Percentiles rank a stretch among this genome's conserved stretches.
These are phyloP conservation scores for Sarocladium kiliense DNA, from an alignment of 2,329 filamentous ascomycete species.

Conservation along the genomic window DNA sequence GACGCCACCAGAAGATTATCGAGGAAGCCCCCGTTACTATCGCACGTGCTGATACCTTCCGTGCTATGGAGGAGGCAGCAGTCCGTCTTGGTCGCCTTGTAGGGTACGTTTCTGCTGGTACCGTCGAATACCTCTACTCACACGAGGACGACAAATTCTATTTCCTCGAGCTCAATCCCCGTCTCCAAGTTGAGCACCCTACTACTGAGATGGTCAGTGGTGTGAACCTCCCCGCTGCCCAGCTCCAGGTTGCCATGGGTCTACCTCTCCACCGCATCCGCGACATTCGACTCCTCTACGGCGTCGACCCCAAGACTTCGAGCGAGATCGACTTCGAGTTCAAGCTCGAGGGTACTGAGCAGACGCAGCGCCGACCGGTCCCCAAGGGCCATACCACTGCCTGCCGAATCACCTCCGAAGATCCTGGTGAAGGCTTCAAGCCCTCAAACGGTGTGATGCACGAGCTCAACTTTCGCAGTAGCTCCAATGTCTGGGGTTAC, in stretches of 20 bases:
- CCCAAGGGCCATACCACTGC: conserved; percentile 97
- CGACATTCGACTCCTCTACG: conserved; percentile 94
- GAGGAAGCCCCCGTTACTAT: conserved; percentile 98
- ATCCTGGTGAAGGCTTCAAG: conserved; percentile 99
- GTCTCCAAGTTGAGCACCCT: conserved; percentile 98
- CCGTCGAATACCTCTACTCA: conserved; percentile 98
- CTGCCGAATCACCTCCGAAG: conserved; percentile 98
- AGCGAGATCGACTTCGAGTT: conserved; percentile 97
- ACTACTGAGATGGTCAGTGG: conserved; percentile 99
- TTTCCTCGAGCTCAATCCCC: conserved; percentile 96
- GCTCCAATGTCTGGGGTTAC: conserved; percentile 99
- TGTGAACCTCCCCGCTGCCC: conserved; percentile 92
- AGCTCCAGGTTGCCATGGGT: conserved; percentile 99
- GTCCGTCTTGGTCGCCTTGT: conserved; percentile 91
- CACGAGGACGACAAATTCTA: conserved; percentile 98
- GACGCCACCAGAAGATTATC: conserved; percentile 99
- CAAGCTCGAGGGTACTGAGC: conserved; percentile 74
- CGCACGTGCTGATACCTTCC: conserved; percentile 83
- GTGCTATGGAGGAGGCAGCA: conserved; percentile 92
- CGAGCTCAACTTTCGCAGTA: conserved; percentile 97
- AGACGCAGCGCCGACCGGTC: conserved; percentile 81
- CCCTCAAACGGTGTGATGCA: conserved; percentile 98
- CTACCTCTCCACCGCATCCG: conserved; percentile 90
- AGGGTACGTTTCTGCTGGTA: conserved; percentile 97
- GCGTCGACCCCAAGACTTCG: conserved; percentile 81